Percentiles rank a stretch among this genome's conserved stretches.
Conservation (phyloP, 176 grass and related monocot species). For the Urochloa ruziziensis region DNA sequence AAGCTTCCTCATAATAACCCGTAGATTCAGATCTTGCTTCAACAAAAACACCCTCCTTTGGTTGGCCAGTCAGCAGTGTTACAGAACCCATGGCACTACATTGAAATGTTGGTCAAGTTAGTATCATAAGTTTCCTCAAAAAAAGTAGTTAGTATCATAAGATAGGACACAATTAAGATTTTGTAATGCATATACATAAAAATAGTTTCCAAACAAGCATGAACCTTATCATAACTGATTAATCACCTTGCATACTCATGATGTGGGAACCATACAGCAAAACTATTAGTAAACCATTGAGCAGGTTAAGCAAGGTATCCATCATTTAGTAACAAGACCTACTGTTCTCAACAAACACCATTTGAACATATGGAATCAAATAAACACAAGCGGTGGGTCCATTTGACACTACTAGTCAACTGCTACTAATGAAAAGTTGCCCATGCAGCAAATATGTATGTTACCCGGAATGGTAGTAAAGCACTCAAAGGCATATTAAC, state of each 20-base stretch:
- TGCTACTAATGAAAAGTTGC: neutral
- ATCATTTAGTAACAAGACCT: neutral
- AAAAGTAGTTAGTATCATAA: slow-evolving; percentile 20
- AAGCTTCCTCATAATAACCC: slow-evolving; percentile 94
- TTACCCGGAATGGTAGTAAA: neutral
- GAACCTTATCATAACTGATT: neutral
- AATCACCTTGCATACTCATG: neutral
- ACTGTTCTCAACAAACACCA: neutral
- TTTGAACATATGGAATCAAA: neutral
- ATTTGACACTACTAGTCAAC: neutral
- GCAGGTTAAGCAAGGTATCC: neutral
- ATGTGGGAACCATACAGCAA: slow-evolving; percentile 4
- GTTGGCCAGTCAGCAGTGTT: slow-evolving; percentile 78
- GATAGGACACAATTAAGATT: slow-evolving; percentile 11
- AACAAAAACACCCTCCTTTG: slow-evolving; percentile 88
- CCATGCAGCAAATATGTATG: slow-evolving; percentile 4
- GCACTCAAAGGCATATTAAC: too few species aligned
- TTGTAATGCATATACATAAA: neutral
- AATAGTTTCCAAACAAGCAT: neutral
- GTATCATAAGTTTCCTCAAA: too few species aligned
- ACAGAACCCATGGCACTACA: slow-evolving; percentile 90
- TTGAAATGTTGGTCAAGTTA: slow-evolving; percentile 34
- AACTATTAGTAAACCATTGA: neutral
- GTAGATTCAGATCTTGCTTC: slow-evolving; percentile 89
- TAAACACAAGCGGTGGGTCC: neutral